Percentiles rank a stretch among this genome's conserved stretches.
Conservation (phyloP, 805 yeast species). For the Metschnikowia shivogae region DNA sequence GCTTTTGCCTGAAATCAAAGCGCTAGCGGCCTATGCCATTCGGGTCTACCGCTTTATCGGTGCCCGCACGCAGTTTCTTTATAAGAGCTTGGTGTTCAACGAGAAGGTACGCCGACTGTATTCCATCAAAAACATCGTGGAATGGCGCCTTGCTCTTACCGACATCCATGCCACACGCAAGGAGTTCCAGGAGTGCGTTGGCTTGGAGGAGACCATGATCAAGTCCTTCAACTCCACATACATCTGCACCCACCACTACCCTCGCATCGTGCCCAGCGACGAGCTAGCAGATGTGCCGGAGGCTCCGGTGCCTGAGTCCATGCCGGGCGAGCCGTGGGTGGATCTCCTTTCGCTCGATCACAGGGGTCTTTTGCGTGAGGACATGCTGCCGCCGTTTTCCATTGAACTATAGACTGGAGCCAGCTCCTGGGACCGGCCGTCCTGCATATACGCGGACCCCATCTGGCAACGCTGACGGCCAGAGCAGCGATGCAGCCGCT, state of each 20-base stretch:
- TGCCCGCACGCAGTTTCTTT: constrained; percentile 25
- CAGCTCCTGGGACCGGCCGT: no score
- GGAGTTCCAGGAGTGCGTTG: constrained; percentile 20
- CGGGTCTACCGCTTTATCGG: constrained; percentile 30
- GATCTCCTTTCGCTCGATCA: constrained; percentile 10
- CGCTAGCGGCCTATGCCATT: constrained; percentile 26
- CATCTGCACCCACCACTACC: constrained; percentile 13
- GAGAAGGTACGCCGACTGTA: constrained; percentile 18
- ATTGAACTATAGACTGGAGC: no score
- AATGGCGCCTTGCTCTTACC: constrained; percentile 27
- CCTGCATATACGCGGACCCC: no score
- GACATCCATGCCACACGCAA: constrained; percentile 22
- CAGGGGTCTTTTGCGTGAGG: constrained; percentile 12
- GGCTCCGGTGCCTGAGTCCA: background rate
- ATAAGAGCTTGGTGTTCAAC: constrained; percentile 27
- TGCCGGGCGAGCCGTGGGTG: constrained; percentile 7
- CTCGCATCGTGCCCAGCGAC: constrained; percentile 3
- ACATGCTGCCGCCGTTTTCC: constrained; percentile 8
- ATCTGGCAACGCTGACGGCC: no score
- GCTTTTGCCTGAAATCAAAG: constrained; percentile 16
- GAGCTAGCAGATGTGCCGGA: background rate
- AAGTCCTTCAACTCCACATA: constrained; percentile 13
- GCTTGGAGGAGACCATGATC: constrained; percentile 25
- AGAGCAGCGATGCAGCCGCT: no score
- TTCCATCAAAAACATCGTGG: constrained; percentile 21